Evolutionary conservation across 768 basidiomycete species (phyloP).

Genomic region (Suillus subalutaceus): DNA sequence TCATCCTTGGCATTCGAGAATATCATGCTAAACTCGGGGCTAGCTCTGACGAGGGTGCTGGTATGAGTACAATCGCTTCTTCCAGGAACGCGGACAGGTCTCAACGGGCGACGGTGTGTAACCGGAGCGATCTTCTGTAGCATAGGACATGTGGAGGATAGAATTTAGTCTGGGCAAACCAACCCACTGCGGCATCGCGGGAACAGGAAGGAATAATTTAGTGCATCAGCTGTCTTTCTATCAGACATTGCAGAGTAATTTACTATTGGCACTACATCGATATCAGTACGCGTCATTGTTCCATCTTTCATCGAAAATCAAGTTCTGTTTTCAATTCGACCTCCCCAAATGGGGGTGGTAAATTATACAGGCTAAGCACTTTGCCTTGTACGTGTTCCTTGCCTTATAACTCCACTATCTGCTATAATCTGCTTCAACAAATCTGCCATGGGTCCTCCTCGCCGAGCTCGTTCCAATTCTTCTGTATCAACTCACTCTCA

Average conservation of each 20-base stretch:
- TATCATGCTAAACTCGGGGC: too few relatives aligned
- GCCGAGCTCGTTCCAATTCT: constrained; percentile 35
- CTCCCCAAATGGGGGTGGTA: constrained; percentile 13
- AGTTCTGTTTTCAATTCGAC: background rate
- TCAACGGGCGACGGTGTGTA: too few relatives aligned
- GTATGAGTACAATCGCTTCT: too few relatives aligned
- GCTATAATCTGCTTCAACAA: constrained; percentile 6
- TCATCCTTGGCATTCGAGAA: too few relatives aligned
- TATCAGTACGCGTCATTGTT: background rate
- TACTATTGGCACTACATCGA: background rate
- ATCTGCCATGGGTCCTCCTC: constrained; percentile 25
- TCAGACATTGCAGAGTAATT: background rate
- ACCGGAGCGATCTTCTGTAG: too few relatives aligned
- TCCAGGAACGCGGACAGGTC: too few relatives aligned
- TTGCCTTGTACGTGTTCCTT: constrained; percentile 7
- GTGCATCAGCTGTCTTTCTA: background rate
- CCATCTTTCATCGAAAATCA: background rate
- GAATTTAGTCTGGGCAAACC: background rate
- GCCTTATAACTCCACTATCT: constrained; percentile 12
- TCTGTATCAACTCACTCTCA: constrained; percentile 21
- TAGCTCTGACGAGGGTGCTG: too few relatives aligned
- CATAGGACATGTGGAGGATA: background rate
- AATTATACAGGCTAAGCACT: constrained; percentile 1
- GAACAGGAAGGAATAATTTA: background rate
- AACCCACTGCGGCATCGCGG: background rate